phyloP scores from a whole-genome alignment of 108 stramenopile genomes.

The Cyclotella kingstonii region DNA sequence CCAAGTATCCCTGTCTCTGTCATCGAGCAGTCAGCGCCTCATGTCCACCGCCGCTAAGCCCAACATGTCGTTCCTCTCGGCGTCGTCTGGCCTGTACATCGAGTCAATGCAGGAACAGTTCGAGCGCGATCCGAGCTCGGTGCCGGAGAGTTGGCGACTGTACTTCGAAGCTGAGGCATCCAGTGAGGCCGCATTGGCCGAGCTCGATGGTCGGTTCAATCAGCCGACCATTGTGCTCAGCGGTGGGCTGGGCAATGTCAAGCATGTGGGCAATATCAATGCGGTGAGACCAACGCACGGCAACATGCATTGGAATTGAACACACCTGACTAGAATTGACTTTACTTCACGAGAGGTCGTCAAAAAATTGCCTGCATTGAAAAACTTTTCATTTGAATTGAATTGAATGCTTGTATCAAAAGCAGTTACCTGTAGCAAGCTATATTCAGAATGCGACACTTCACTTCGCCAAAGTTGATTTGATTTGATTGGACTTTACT shows the following conservation, averaged over 20 bases:
- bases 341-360: background rate
- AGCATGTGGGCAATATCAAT: background rate
- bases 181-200: background rate
- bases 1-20: too few relatives aligned
- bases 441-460: too few relatives aligned
- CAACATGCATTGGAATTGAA: background rate
- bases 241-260: slow-evolving; percentile 12
- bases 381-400: too few relatives aligned
- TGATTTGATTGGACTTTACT: too few relatives aligned
- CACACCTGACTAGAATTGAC: background rate
- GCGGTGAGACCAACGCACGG: background rate
- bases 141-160: slow-evolving; percentile 59
- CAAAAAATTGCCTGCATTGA: background rate
- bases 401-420: too few relatives aligned
- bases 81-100: slow-evolving; percentile 72
- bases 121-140: slow-evolving; percentile 59
- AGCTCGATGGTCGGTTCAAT: slow-evolving; percentile 17
- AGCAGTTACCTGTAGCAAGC: too few relatives aligned
- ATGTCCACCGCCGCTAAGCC: too few relatives aligned
- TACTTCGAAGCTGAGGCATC: slow-evolving; percentile 18
- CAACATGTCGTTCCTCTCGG: slow-evolving; percentile 79
- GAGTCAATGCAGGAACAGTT: slow-evolving; percentile 85
- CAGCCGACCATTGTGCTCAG: slow-evolving; percentile 37
- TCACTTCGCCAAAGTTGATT: too few relatives aligned
- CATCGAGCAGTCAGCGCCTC: too few relatives aligned